Evolutionary conservation across 169 alveolate species (phyloP), one percentile per base, ranked within the genome.

Genomic region (Babesia bigemina): DNA sequence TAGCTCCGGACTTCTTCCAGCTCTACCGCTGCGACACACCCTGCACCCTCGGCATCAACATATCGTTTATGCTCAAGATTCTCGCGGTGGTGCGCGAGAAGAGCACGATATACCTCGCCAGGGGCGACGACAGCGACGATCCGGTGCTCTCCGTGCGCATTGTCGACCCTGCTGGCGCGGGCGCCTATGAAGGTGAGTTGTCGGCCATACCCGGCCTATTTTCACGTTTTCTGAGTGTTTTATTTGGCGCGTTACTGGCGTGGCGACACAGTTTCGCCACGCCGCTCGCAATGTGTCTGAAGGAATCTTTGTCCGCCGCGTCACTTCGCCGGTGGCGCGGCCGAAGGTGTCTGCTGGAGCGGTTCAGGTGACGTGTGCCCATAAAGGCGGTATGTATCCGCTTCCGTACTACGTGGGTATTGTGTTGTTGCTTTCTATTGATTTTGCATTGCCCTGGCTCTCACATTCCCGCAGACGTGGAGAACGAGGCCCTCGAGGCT

Each of bases 11-110:
- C 55, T 94, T 94, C 45, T 94, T 94, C 76, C 96, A 92, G 76
- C 95, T 89, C 55, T 94, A 92, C 79, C 84, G 97, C 33, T 94
- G 97, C 58, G 97, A 94, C 58, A 58, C 86, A 52, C 93, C 93
- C 63, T 90, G 92, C 75, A 92, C 87, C 55, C 79, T 77, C 55
- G 93, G 92, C 39, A 79, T 87, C 63, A 86, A 84, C 63, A 90
- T 91, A 52, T 88, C 82, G 58, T 92, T 87, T 76, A 92, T 81
- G 95, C 81, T 79, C 57, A 92, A 87, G 83, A 85, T 79, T 77
- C 82, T 82, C 59, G 82, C 91, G 24, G 91, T 92, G 69, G 86
- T 90, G 56, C 75, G 87, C 75, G 91, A 91, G 70, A 84, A 87
- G 86, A 66, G 91, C 49, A 67, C 86, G 47, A 83, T 88, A 12